A percentile compares a stretch with the other conserved stretches of the same genome.
phyloP scores from a whole-genome alignment of 352 stramenopile genomes.

The Lagenidium giganteum region DNA sequence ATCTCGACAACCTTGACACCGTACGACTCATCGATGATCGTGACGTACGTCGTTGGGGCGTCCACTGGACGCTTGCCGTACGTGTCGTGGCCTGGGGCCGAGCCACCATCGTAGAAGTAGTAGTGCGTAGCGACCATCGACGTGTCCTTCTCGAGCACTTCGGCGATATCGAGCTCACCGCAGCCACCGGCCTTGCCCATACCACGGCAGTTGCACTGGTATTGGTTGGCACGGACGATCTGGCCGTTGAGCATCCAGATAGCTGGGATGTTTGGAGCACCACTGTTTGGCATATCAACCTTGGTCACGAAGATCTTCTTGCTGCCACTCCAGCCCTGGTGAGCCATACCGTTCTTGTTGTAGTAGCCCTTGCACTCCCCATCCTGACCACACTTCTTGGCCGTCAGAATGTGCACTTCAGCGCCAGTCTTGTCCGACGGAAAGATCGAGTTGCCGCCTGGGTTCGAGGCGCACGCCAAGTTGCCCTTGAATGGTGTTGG shows the following conservation, averaged over 20 bases:
- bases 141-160: slow-evolving; percentile 61
- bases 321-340: slow-evolving; percentile 54
- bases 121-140: slow-evolving; percentile 69
- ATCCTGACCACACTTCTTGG: slow-evolving; percentile 46
- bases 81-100: slow-evolving; percentile 55
- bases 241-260: slow-evolving; percentile 75
- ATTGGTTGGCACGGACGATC: slow-evolving; percentile 63
- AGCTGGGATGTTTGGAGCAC: slow-evolving; percentile 50
- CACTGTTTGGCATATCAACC: slow-evolving; percentile 46
- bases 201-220: slow-evolving; percentile 80
- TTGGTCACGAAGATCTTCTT: slow-evolving; percentile 81
- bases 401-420: slow-evolving; percentile 74
- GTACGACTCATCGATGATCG: slow-evolving; percentile 61
- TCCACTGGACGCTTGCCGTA: slow-evolving; percentile 45
- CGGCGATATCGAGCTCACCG: slow-evolving; percentile 73
- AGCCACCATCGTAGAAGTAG: slow-evolving; percentile 68
- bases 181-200: slow-evolving; percentile 53
- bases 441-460: slow-evolving; percentile 31
- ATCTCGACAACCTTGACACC: slow-evolving; percentile 68
- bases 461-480: slow-evolving; percentile 42
- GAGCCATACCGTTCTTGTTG: slow-evolving; percentile 62
- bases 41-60: slow-evolving; percentile 52
- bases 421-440: slow-evolving; percentile 57
- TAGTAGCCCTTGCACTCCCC: slow-evolving; percentile 57
- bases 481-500: slow-evolving; percentile 41